Percentiles rank a stretch among this genome's conserved stretches.
phyloP scores from a whole-genome alignment of 495 filamentous ascomycete genomes.

The Collariella sp. region DNA sequence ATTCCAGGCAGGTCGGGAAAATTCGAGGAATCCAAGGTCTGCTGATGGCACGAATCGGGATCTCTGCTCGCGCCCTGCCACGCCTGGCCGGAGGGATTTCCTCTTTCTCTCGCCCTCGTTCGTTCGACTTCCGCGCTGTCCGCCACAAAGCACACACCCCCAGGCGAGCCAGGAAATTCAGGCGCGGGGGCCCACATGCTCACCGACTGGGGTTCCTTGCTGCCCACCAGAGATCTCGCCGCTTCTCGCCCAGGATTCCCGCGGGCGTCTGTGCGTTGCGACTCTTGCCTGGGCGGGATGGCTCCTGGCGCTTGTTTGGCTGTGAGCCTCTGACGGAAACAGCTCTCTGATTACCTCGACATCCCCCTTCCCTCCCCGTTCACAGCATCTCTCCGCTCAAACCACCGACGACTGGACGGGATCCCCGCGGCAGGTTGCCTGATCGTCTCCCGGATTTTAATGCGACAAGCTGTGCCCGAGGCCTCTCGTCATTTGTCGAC shows the following conservation, averaged over 20 bases:
- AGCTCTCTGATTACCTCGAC: not conserved
- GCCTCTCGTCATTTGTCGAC: not conserved
- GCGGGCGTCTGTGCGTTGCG: conserved; percentile 14
- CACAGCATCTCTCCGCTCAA: conserved; percentile 4
- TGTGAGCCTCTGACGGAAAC: conserved; percentile 6
- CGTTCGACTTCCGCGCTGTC: not conserved
- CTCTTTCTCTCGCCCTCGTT: not conserved
- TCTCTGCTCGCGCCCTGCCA: not conserved
- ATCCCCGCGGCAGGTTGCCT: too few relatives aligned
- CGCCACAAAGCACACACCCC: not conserved
- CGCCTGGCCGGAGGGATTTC: not conserved
- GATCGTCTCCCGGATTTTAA: not conserved
- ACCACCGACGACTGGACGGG: not conserved
- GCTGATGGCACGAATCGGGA: not conserved
- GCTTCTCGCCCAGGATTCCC: conserved; percentile 5
- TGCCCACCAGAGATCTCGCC: conserved; percentile 7
- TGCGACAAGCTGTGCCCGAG: not conserved
- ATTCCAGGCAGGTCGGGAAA: not conserved
- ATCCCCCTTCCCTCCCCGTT: not conserved
- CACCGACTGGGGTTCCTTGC: not conserved
- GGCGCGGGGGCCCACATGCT: conserved; percentile 5
- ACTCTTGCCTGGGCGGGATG: conserved; percentile 8
- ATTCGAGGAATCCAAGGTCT: not conserved
- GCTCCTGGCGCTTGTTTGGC: conserved; percentile 12
- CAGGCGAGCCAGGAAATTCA: not conserved